These are phyloP conservation scores for Priceomyces haplophilus DNA, from an alignment of 805 yeast genomes.

Conservation along the genomic window DNA sequence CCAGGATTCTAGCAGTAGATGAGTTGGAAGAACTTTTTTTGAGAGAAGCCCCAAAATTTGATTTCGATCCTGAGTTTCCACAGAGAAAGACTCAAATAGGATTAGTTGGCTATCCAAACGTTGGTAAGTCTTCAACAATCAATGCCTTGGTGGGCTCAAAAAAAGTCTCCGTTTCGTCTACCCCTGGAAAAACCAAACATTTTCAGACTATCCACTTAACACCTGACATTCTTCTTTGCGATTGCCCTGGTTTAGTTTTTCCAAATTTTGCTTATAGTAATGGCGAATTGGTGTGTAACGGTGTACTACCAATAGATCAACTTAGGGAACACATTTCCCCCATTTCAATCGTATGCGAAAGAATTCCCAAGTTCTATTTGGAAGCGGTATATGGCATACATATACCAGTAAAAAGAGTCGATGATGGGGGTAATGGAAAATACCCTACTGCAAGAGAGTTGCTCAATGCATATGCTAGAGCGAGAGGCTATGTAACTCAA, in stretches of 20 bases:
- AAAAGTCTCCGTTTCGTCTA: conserved; percentile 95
- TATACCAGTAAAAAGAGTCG: conserved; percentile 67
- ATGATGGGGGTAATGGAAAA: conserved; percentile 83
- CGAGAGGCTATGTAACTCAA: conserved; percentile 96
- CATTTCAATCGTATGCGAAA: conserved; percentile 73
- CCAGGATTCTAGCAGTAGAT: conserved; percentile 73
- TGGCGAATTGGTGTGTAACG: conserved; percentile 95
- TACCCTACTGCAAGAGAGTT: conserved; percentile 86
- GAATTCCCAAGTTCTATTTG: conserved; percentile 82
- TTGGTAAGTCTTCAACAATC: conserved; percentile 93
- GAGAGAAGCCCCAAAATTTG: conserved; percentile 69
- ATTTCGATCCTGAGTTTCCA: conserved; percentile 54
- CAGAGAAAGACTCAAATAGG: conserved; percentile 78
- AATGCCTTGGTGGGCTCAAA: conserved; percentile 95
- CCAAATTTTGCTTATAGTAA: conserved; percentile 96
- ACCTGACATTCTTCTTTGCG: conserved; percentile 82
- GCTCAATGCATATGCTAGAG: conserved; percentile 88
- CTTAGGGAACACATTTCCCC: conserved; percentile 91
- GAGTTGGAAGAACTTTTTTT: conserved; percentile 81
- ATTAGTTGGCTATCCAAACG: conserved; percentile 93
- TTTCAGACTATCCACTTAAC: conserved; percentile 92
- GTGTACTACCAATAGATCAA: conserved; percentile 98
- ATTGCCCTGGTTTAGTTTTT: conserved; percentile 98
- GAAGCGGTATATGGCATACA: conserved; percentile 94
- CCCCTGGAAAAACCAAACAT: conserved; percentile 99